Evolutionary conservation across 2,329 filamentous ascomycete genomes (phyloP), one percentile per base, ranked within the genome.

Genomic region (Grosmannia huntii): DNA sequence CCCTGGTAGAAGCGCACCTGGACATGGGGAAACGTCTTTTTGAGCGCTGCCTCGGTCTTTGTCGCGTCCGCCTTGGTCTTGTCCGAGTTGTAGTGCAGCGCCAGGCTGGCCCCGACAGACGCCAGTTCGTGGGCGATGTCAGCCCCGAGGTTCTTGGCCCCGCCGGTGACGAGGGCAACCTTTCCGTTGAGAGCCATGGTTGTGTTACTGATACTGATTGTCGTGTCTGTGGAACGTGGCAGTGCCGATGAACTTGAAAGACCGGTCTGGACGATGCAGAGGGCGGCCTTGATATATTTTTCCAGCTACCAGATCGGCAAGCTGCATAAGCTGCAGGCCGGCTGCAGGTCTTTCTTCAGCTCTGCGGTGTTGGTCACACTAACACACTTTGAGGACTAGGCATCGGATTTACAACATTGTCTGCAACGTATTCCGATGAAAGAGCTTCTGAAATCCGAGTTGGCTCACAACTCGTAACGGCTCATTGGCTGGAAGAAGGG

Each of bases 1-100:
- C 65, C 74, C 60, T 74, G 68, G 65, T 76, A 75, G 60, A 75
- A 70, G 12, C 64, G 64, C 59, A 75, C 65, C 62, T 70, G 70
- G 59, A 64, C 54, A 1, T 62, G 55, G 23, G 69, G 69, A 62
- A 66, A 65, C 14, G 66, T 65, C 28, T 67, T 55, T 52, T 67
- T 65, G n/a, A 78, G 65, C 57, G 70, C 66, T 5, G 66, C 61
- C n/a, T 68, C 66, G n/a, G 76, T 66, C 53, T 67, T 63, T 12
- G 63, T 63, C 19, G 72, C 69, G 14, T 70, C 67, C 12, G 66
- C 62, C 64, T 74, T 71, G 63, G 70, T 70, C 59, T 64, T 66
- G 51, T 68, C 56, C 11, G 73, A 74, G 64, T 72, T 71, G 66
- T 73, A 75, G 62, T 75, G 63, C 49, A 64, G 60, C 4, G 63